phyloP scores from a whole-genome alignment of 306 rosid species.

The Castanea mollissima region DNA sequence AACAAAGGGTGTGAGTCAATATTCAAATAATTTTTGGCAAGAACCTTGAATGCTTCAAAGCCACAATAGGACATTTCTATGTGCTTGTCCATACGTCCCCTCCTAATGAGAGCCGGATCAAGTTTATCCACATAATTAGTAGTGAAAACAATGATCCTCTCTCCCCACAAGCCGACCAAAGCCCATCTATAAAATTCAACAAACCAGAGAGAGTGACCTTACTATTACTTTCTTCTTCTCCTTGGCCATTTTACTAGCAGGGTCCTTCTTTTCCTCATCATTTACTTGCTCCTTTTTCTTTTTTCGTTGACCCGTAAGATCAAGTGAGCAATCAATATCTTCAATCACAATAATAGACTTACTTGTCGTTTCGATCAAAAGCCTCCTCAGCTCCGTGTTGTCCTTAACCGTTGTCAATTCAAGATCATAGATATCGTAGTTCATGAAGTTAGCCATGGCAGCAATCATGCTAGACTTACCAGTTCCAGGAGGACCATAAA shows the following conservation, averaged over 20 bases:
- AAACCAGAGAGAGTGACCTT: conserved; percentile 36
- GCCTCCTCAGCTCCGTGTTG: conserved; percentile 36
- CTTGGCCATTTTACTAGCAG: too few relatives aligned
- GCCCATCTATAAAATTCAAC: conserved; percentile 44
- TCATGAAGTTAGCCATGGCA: too few relatives aligned
- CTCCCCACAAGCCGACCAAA: conserved; percentile 44
- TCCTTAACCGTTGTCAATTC: conserved; percentile 38
- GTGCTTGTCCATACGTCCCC: conserved; percentile 49
- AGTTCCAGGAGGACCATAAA: too few relatives aligned
- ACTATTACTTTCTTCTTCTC: too few relatives aligned
- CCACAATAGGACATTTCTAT: conserved; percentile 41
- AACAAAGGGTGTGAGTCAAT: too few relatives aligned
- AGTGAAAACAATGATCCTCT: too few relatives aligned
- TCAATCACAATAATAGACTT: conserved; percentile 42
- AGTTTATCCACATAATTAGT: too few relatives aligned
- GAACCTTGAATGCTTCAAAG: conserved; percentile 42
- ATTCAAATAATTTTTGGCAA: not conserved
- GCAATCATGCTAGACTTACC: too few relatives aligned
- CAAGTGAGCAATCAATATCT: conserved; percentile 52
- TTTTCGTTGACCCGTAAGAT: conserved; percentile 32
- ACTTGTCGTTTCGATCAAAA: conserved; percentile 36
- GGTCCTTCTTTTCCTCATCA: too few relatives aligned
- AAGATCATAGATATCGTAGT: conserved; percentile 41
- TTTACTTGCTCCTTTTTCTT: too few relatives aligned
- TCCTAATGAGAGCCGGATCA: conserved; percentile 40